Evolutionary conservation across 495 filamentous ascomycete species (phyloP).

Genomic region (Podospora sp.): DNA sequence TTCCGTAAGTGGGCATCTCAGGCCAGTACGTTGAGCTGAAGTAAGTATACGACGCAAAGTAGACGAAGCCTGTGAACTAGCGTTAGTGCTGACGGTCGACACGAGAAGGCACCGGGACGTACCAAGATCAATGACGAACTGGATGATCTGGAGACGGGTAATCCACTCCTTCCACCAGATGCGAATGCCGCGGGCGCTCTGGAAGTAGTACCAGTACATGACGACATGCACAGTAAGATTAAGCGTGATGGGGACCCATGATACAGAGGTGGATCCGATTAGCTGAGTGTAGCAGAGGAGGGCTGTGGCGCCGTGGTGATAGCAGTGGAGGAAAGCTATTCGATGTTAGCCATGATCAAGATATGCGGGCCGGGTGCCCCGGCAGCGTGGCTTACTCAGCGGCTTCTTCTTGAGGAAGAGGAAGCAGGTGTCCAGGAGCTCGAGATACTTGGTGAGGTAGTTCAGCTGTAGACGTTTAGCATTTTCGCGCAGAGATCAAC

Average conservation of each 20-base stretch:
- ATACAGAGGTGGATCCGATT: slow-evolving; percentile 74
- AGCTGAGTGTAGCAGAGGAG: slow-evolving; percentile 86
- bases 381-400: slow-evolving; percentile 56
- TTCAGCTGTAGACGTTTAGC: slow-evolving; percentile 65
- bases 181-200: slow-evolving; percentile 74
- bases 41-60: slow-evolving; percentile 95
- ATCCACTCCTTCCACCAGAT: slow-evolving; percentile 95
- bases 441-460: slow-evolving; percentile 82
- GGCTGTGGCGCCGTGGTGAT: slow-evolving; percentile 80
- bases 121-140: slow-evolving; percentile 81
- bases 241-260: slow-evolving; percentile 75
- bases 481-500: background rate
- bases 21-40: slow-evolving; percentile 91
- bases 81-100: slow-evolving; percentile 25
- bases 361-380: slow-evolving; percentile 43
- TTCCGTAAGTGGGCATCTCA: slow-evolving; percentile 76
- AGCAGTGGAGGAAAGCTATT: slow-evolving; percentile 82
- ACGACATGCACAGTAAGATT: slow-evolving; percentile 80
- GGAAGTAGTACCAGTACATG: slow-evolving; percentile 82
- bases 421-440: slow-evolving; percentile 80
- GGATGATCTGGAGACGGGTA: slow-evolving; percentile 80
- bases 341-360: slow-evolving; percentile 38
- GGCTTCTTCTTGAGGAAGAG: slow-evolving; percentile 88
- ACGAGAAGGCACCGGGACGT: slow-evolving; percentile 31
- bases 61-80: slow-evolving; percentile 72